Evolutionary conservation across 1,139 yeast genomes (phyloP).

Genomic region (Saccharomyces hybrid): DNA sequence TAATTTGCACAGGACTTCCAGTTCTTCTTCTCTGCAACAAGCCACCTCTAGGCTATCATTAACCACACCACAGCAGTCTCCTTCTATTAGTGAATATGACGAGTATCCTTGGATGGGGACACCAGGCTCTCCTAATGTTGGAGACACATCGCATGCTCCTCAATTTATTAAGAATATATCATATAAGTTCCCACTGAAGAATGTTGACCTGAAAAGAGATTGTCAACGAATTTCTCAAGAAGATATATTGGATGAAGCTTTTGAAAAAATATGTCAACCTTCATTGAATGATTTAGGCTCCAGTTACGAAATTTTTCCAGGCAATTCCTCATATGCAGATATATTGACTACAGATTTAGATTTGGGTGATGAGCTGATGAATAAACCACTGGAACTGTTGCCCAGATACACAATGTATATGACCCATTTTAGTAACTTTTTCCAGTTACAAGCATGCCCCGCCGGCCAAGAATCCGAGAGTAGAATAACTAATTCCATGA

Average conservation of each 20-base stretch:
- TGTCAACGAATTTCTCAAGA: conserved; percentile 22
- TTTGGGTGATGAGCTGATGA: background rate
- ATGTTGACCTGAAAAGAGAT: conserved; percentile 22
- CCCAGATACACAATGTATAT: conserved; percentile 27
- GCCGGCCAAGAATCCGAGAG: conserved; percentile 45
- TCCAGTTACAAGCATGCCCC: conserved; percentile 36
- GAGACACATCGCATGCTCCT: conserved; percentile 5
- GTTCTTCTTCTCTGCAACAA: conserved; percentile 26
- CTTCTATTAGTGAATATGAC: conserved; percentile 28
- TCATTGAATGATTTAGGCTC: conserved; percentile 8
- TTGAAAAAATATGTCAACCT: conserved; percentile 19
- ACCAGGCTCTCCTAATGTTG: conserved; percentile 17
- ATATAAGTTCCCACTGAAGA: conserved; percentile 12
- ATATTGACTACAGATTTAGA: conserved; percentile 12
- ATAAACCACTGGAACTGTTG: conserved; percentile 18
- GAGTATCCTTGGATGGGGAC: conserved; percentile 32
- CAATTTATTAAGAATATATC: conserved; percentile 5
- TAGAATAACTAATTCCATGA: conserved; percentile 48
- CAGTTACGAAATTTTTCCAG: conserved; percentile 10
- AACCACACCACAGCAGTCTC: conserved; percentile 28
- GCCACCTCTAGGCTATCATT: conserved; percentile 7
- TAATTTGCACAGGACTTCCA: conserved; percentile 18
- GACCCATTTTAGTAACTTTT: conserved; percentile 29
- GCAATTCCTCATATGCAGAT: conserved; percentile 18
- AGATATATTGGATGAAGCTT: conserved; percentile 19